phyloP scores from a whole-genome alignment of 768 basidiomycete species.

The Panellus pusillus region DNA sequence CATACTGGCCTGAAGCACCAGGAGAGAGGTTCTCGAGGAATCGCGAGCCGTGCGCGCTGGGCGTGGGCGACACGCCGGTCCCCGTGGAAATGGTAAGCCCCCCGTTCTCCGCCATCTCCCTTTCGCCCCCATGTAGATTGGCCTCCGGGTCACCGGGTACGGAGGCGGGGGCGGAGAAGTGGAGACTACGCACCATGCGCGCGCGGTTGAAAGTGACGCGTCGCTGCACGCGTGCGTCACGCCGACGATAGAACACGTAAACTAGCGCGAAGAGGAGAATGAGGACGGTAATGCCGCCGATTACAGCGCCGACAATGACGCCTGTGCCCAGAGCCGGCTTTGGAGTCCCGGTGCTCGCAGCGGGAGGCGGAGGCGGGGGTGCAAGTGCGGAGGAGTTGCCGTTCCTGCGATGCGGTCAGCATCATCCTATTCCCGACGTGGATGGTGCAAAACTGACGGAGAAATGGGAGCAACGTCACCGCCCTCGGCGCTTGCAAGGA shows the following conservation, averaged over 20 bases:
- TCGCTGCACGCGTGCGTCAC: neutral
- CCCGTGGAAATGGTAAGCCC: too few species aligned
- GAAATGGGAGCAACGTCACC: neutral
- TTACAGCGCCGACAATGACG: neutral
- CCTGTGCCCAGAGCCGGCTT: neutral
- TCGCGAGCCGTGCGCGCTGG: too few species aligned
- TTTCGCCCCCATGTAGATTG: too few species aligned
- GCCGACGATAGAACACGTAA: neutral
- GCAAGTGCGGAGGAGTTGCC: too few species aligned
- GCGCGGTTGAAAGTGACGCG: conserved; percentile 5
- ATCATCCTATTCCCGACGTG: too few species aligned
- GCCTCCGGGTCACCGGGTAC: too few species aligned
- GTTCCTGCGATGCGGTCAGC: too few species aligned
- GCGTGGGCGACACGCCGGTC: too few species aligned
- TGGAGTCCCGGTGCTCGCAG: neutral
- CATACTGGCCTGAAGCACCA: too few species aligned
- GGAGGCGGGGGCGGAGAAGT: too few species aligned
- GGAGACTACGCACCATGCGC: conserved; percentile 3
- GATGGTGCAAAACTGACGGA: neutral
- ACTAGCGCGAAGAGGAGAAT: neutral
- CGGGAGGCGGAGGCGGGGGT: neutral
- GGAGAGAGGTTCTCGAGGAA: too few species aligned
- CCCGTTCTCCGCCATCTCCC: too few species aligned
- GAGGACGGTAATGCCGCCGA: neutral
- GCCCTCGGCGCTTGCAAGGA: neutral